Base-by-base conservation (phyloP, 306 rosid genomes). In the Abrus precatorius region DNA sequence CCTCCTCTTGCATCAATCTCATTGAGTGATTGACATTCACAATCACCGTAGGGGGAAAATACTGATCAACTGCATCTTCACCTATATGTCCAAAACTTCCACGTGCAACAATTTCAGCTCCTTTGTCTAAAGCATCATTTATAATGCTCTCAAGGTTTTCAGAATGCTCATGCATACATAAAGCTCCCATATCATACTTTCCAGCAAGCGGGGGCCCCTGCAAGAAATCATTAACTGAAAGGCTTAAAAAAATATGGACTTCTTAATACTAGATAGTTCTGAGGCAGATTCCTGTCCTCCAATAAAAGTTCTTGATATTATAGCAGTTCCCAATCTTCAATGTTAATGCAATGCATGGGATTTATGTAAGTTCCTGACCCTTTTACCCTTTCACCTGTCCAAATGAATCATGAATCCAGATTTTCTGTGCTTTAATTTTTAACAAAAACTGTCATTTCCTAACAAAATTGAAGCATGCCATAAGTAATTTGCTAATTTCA, bases 1-100 rank as follows among this genome's bases (percentile, higher is more conserved):
- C 99, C 99, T 93, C 99, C 82, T 96, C 98, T 83, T 96, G 97
- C 99, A 96, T 96, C 90, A 96, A 84, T 80, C 77, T 88, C 98
- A 96, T 93, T 0, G 93, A 86, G 89, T 92, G 99, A 78, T 93
- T 90, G 81, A 93, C 97, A 74, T 96, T 92, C 64, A 75, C 93
- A 79, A 93, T 82, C 83, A 93, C 97, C 3, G 99, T 92, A 45
- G 98, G 98, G 6, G 97, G 98, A 7, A 87, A 96, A 84, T 88
- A 96, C 69, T 93, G 99, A 88, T 92, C 91, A 69, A 96, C 97
- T 76, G 99, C 94, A 40, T 82, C 98, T 92, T 88, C 97, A 82
- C 93, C 88, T 72, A 96, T 90, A 68, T 86, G 96, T 63, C 99
- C 99, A 59, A 89, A 83, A 86, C 88, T 90, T 86, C 99, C 98